Evolutionary conservation across 129 eudicot genomes (phyloP).

Genomic region (Artemisia tridentata): DNA sequence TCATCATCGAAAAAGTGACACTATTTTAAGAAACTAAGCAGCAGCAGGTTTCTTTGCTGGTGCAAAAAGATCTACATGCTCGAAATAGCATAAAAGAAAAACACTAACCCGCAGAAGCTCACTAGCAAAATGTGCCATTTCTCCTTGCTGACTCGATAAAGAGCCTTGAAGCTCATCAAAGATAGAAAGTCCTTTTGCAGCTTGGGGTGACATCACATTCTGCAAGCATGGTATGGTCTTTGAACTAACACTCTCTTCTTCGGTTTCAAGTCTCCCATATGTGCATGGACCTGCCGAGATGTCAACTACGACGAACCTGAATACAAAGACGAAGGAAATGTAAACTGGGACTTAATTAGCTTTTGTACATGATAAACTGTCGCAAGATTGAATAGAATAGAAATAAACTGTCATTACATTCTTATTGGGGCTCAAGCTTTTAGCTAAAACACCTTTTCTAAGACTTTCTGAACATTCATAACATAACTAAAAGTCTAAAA

Average conservation of each 20-base stretch:
- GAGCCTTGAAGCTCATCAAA: no score
- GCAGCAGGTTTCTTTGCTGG: no score
- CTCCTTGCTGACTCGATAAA: no score
- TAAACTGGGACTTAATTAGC: background rate
- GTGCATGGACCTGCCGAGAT: no score
- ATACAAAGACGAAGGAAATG: conserved; percentile 18
- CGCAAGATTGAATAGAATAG: conserved; percentile 6
- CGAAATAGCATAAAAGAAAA: no score
- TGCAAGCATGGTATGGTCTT: conserved; percentile 80
- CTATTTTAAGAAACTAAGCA: no score
- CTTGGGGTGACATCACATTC: conserved; percentile 51
- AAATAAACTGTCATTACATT: conserved; percentile 6
- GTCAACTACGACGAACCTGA: conserved; percentile 81
- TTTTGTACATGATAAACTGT: conserved; percentile 8
- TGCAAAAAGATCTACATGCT: no score
- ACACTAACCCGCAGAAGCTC: no score
- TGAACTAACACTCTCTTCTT: conserved; percentile 93
- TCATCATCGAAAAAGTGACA: no score
- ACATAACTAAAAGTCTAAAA: background rate
- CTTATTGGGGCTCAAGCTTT: conserved; percentile 9
- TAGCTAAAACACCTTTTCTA: background rate
- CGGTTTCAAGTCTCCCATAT: conserved; percentile 98
- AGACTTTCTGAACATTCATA: background rate
- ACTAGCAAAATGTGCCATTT: no score
- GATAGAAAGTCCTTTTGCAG: no score